Base-by-base conservation (phyloP, 164 flowering plant genomes). In the Nymphaea colorata region DNA sequence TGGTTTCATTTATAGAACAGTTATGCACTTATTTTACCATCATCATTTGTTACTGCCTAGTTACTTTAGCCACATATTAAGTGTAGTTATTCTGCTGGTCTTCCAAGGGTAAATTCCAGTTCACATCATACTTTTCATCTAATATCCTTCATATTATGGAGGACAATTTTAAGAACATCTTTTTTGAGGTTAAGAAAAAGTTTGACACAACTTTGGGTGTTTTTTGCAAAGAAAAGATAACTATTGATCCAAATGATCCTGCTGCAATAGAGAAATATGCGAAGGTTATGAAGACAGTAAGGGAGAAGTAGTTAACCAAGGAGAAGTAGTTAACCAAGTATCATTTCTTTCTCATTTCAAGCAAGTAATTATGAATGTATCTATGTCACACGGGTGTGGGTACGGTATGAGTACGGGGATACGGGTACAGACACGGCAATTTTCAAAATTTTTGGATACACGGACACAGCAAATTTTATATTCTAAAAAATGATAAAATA, bases 121-220 rank as follows among this genome's bases (percentile, higher is more conserved):
- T 25, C 36, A 43, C 36, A 25, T 25, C 36, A 25, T 25, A 25
- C 15, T 44, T 41, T 16, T 43, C 17, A 6, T 62, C 43, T 47
- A 11, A 14, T 44, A 4, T 44, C 41, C 17, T 59, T 6, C 43
- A 63, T 66, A 3, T 65, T 62, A 14, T 63, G 68, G 61, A 75
- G 91, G 98, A 91, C 71, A 85, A 90, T 89, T 71, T 94, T 87
- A 94, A 90, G 88, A 77, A 82, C 77, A 83, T 94, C 47, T 94
- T 90, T 75, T 69, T 81, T 61, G 99, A 94, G 64, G 84, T 94
- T 41, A 91, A 91, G 85, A 90, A 86, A 42, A 94, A 91, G 75
- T 91, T 87, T 79, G 96, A 91, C 83, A 85, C 86, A 43, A 98
- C 99, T 62, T 36, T 94, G 42, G 87, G 85, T 42, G 64, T 94